phyloP scores from a whole-genome alignment of 2,329 filamentous ascomycete genomes.

The Acrodontium crateriforme region DNA sequence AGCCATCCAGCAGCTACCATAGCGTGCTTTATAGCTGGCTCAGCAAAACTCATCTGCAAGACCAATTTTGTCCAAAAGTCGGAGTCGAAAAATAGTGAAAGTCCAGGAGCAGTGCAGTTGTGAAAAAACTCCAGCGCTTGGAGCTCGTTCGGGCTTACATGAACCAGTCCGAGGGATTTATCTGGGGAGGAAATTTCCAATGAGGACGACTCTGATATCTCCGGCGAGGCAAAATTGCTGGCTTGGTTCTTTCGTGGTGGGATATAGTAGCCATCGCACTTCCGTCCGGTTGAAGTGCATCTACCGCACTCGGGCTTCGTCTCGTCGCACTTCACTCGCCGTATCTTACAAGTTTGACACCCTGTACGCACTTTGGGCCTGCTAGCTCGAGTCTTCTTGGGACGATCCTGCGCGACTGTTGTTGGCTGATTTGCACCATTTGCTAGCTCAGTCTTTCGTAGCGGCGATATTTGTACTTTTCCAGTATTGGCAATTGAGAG shows the following conservation, averaged over 20 bases:
- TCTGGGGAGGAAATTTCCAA: background rate
- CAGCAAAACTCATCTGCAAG: slow-evolving; percentile 10
- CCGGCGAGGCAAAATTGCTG: slow-evolving; percentile 1
- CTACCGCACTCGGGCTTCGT: slow-evolving; percentile 5
- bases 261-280: slow-evolving; percentile 10
- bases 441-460: background rate
- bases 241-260: slow-evolving; percentile 4
- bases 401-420: too few relatives aligned
- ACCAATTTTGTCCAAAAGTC: slow-evolving; percentile 15
- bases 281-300: slow-evolving; percentile 8
- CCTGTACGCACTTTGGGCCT: slow-evolving; percentile 5
- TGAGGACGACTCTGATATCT: slow-evolving; percentile 1
- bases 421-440: too few relatives aligned
- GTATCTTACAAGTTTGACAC: slow-evolving; percentile 5
- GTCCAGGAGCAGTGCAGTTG: slow-evolving; percentile 8
- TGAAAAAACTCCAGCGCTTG: slow-evolving; percentile 15
- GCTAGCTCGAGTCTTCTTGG: slow-evolving; percentile 3
- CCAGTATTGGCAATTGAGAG: too few relatives aligned
- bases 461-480: too few relatives aligned
- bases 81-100: slow-evolving; percentile 13
- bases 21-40: slow-evolving; percentile 16
- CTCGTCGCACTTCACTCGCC: slow-evolving; percentile 6
- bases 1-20: slow-evolving; percentile 12
- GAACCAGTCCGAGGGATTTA: slow-evolving; percentile 1
- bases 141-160: slow-evolving; percentile 3